These are phyloP conservation scores for Wolfiporia cocos DNA, from an alignment of 1,284 basidiomycete genomes.

Conservation along the genomic window DNA sequence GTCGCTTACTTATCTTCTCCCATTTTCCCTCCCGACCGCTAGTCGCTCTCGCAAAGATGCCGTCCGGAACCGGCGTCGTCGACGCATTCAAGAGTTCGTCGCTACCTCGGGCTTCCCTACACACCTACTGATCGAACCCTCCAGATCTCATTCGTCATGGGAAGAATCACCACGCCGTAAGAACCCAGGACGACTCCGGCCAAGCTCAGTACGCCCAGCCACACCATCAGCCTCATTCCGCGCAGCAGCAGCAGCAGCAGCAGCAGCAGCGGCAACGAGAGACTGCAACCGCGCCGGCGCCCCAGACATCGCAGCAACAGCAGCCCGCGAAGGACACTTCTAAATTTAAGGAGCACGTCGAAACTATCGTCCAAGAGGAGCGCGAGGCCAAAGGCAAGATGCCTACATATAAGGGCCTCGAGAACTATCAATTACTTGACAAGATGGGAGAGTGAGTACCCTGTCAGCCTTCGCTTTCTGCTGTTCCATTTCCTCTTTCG, in stretches of 20 bases:
- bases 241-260: conserved; percentile 26
- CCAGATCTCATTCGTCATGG: conserved; percentile 81
- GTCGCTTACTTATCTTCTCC: not conserved
- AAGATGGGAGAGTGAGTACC: conserved; percentile 92
- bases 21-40: conserved; percentile 5
- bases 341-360: conserved; percentile 52
- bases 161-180: conserved; percentile 54
- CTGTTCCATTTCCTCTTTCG: conserved; percentile 10
- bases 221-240: conserved; percentile 17
- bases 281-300: conserved; percentile 16
- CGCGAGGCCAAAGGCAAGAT: conserved; percentile 69
- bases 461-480: conserved; percentile 8
- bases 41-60: conserved; percentile 16
- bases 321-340: conserved; percentile 28
- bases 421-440: conserved; percentile 75
- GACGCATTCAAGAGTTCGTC: conserved; percentile 27
- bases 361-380: conserved; percentile 77
- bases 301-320: conserved; percentile 22
- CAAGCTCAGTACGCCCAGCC: conserved; percentile 20
- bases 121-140: conserved; percentile 8
- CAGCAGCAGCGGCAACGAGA: conserved; percentile 23
- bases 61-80: conserved; percentile 28
- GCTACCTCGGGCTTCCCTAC: conserved; percentile 4
- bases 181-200: conserved; percentile 27
- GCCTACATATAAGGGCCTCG: conserved; percentile 81